Conservation (phyloP, 768 basidiomycete species). For the Lactifluus pinguis region DNA sequence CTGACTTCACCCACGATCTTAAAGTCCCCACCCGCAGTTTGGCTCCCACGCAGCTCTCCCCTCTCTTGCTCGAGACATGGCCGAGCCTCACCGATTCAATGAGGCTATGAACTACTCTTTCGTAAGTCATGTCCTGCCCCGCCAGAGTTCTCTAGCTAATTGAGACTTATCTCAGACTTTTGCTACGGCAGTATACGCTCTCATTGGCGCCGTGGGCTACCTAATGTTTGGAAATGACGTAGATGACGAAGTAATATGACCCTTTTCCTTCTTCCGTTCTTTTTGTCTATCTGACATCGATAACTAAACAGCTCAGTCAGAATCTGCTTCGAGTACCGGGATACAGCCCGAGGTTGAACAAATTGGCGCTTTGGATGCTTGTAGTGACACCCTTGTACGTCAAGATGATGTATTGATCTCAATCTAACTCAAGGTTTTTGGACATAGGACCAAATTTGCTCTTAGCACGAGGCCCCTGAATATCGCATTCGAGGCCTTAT, state of each 20-base stretch:
- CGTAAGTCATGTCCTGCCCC: conserved; percentile 32
- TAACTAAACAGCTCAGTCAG: conserved; percentile 55
- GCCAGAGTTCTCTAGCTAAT: conserved; percentile 10
- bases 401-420: neutral
- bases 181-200: conserved; percentile 25
- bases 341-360: conserved; percentile 64
- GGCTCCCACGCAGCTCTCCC: conserved; percentile 91
- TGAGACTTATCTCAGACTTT: neutral
- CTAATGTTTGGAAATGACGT: conserved; percentile 82
- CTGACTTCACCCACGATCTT: neutral
- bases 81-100: conserved; percentile 69
- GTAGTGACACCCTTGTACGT: conserved; percentile 69
- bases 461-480: conserved; percentile 77
- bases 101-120: conserved; percentile 82
- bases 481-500: conserved; percentile 67
- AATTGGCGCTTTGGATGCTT: conserved; percentile 76
- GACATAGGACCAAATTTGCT: conserved; percentile 73
- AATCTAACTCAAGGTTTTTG: neutral
- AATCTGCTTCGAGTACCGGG: conserved; percentile 67
- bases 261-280: neutral
- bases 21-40: conserved; percentile 39
- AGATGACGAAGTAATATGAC: conserved; percentile 59
- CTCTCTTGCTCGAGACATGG: conserved; percentile 84
- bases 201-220: conserved; percentile 78
- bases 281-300: conserved; percentile 3